Evolutionary conservation across 371 early-diverging fungal species (phyloP).

Genomic region (Lichtheimia corymbifera): DNA sequence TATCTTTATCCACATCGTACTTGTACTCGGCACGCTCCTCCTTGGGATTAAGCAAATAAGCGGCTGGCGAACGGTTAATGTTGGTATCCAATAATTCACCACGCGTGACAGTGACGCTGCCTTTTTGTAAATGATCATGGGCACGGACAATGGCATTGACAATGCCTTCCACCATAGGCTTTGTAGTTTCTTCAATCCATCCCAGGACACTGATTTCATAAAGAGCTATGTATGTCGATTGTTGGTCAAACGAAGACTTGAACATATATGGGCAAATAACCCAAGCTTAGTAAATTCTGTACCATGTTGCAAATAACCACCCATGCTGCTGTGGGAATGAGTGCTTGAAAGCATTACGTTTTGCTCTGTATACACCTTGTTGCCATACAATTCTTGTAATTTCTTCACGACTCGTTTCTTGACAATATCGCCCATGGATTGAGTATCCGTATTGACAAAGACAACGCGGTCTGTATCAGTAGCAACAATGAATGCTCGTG

Average conservation of each 20-base stretch:
- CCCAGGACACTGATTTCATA: conserved; percentile 41
- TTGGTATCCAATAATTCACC: conserved; percentile 53
- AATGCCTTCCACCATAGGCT: conserved; percentile 59
- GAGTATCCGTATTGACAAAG: conserved; percentile 58
- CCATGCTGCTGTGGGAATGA: conserved; percentile 63
- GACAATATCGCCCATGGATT: conserved; percentile 41
- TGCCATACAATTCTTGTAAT: conserved; percentile 26
- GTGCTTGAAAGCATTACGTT: conserved; percentile 69
- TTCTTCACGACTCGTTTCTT: conserved; percentile 34
- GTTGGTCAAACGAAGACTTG: conserved; percentile 11
- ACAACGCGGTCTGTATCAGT: conserved; percentile 40
- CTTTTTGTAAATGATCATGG: conserved; percentile 49
- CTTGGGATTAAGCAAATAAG: conserved; percentile 60
- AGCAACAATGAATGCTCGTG: conserved; percentile 59
- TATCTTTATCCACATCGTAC: conserved; percentile 55
- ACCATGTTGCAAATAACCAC: conserved; percentile 51
- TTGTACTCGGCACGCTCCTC: conserved; percentile 54
- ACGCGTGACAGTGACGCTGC: conserved; percentile 23
- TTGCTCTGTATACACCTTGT: conserved; percentile 30
- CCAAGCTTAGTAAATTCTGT: conserved; percentile 18
- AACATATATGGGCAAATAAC: background rate
- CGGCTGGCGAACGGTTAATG: conserved; percentile 57
- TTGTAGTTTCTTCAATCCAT: conserved; percentile 48
- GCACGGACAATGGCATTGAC: conserved; percentile 54
- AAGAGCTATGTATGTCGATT: conserved; percentile 21